A percentile compares a stretch with the other conserved stretches of the same genome.
These are phyloP conservation scores for Epithele typhae DNA, from an alignment of 768 basidiomycete species.

Conservation along the genomic window DNA sequence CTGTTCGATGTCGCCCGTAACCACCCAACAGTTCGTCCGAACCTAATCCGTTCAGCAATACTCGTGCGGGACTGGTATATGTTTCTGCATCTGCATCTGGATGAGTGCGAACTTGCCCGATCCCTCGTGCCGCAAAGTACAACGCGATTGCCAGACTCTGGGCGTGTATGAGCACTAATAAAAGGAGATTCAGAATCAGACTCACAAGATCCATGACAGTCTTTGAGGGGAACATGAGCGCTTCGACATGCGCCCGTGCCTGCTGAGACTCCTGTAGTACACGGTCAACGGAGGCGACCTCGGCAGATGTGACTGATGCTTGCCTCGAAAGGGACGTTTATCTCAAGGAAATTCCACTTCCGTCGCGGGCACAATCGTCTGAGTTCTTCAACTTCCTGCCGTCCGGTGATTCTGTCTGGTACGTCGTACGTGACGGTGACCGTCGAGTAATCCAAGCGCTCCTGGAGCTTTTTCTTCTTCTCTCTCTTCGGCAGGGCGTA, in stretches of 20 bases:
- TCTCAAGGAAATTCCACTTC: constrained; percentile 83
- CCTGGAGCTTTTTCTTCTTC: constrained; percentile 36
- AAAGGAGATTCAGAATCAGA: background rate
- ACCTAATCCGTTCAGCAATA: constrained; percentile 87
- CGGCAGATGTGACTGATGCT: background rate
- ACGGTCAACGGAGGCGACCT: background rate
- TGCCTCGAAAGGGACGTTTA: constrained; percentile 7
- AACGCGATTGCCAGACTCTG: constrained; percentile 90
- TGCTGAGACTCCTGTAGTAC: constrained; percentile 60
- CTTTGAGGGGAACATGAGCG: constrained; percentile 70
- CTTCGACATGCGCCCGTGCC: constrained; percentile 52
- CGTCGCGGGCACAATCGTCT: constrained; percentile 70
- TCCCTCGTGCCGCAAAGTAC: constrained; percentile 86
- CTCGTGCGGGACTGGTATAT: constrained; percentile 74
- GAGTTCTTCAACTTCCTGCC: constrained; percentile 75
- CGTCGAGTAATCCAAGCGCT: constrained; percentile 19
- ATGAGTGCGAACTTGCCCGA: constrained; percentile 49
- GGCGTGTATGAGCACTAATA: background rate
- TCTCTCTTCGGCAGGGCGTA: constrained; percentile 37
- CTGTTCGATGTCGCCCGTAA: constrained; percentile 83
- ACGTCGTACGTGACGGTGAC: constrained; percentile 56
- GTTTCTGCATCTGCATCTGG: constrained; percentile 33
- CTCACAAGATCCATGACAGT: constrained; percentile 91
- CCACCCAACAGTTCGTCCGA: constrained; percentile 96
- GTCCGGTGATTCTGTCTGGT: constrained; percentile 84